Evolutionary conservation across 1,284 basidiomycete species (phyloP).

Genomic region (Sutorius eximius): DNA sequence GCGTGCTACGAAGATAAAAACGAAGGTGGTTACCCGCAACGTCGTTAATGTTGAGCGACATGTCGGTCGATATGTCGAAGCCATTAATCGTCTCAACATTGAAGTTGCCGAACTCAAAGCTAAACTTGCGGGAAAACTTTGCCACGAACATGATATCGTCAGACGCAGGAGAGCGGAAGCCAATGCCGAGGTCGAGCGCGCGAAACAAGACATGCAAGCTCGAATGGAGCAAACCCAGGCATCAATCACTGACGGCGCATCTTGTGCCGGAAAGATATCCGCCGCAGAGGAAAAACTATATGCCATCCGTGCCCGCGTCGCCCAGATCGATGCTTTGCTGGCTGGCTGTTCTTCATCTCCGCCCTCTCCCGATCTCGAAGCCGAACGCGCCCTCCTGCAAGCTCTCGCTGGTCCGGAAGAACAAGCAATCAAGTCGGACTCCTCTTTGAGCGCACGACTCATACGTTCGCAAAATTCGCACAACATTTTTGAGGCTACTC

Average conservation of each 20-base stretch:
- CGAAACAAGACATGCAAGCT: conserved; percentile 66
- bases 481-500: conserved; percentile 80
- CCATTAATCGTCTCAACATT: conserved; percentile 83
- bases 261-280: conserved; percentile 70
- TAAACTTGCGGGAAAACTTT: conserved; percentile 71
- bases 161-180: conserved; percentile 69
- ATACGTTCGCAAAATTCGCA: conserved; percentile 73
- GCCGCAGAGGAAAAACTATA: conserved; percentile 73
- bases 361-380: conserved; percentile 61
- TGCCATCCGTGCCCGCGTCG: conserved; percentile 66
- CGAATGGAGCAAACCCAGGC: conserved; percentile 69
- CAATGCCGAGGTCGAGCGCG: conserved; percentile 64
- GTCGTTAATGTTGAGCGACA: conserved; percentile 92
- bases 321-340: conserved; percentile 56
- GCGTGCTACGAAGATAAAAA: conserved; percentile 95
- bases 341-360: conserved; percentile 36
- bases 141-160: conserved; percentile 59
- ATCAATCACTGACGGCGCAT: conserved; percentile 77
- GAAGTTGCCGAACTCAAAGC: conserved; percentile 87
- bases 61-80: conserved; percentile 91
- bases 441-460: conserved; percentile 58
- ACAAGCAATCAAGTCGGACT: conserved; percentile 59
- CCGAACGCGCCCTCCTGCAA: conserved; percentile 72
- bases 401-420: conserved; percentile 75
- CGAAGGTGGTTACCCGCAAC: conserved; percentile 89